Evolutionary conservation across 2,329 filamentous ascomycete genomes (phyloP).

Genomic region (Colletotrichum destructivum): DNA sequence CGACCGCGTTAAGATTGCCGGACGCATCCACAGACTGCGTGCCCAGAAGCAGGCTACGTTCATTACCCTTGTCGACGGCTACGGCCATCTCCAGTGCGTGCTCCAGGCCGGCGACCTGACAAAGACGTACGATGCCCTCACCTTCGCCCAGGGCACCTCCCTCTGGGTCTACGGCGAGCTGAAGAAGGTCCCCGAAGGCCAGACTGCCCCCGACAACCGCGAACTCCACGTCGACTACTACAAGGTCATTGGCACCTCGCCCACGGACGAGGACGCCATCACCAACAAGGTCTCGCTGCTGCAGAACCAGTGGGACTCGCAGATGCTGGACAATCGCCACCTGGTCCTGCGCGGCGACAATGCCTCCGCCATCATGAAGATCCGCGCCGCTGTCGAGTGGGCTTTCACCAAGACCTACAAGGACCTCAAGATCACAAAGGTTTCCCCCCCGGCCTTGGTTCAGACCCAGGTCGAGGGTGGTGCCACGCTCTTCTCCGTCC

Average conservation of each 20-base stretch:
- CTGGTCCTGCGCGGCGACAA: conserved; percentile 88
- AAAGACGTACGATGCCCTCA: conserved; percentile 92
- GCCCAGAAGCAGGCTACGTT: conserved; percentile 90
- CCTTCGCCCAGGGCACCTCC: conserved; percentile 88
- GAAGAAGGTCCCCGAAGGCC: conserved; percentile 82
- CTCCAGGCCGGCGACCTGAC: conserved; percentile 83
- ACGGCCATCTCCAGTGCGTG: conserved; percentile 88
- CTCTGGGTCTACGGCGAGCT: conserved; percentile 89
- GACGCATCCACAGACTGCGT: conserved; percentile 85
- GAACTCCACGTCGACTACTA: conserved; percentile 95
- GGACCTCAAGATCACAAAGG: conserved; percentile 84
- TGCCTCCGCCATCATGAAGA: conserved; percentile 88
- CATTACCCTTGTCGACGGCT: conserved; percentile 87
- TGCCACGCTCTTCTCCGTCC: conserved; percentile 89
- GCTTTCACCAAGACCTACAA: conserved; percentile 87
- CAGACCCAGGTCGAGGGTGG: conserved; percentile 97
- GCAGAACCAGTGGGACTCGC: conserved; percentile 70
- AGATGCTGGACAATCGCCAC: conserved; percentile 85
- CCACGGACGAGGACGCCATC: conserved; percentile 90
- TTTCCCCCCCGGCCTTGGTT: conserved; percentile 90
- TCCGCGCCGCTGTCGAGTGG: conserved; percentile 84
- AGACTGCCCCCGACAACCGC: conserved; percentile 85
- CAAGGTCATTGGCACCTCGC: conserved; percentile 82
- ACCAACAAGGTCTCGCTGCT: conserved; percentile 78
- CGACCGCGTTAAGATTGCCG: conserved; percentile 83